Evolutionary conservation across 768 basidiomycete genomes (phyloP).

Genomic region (Calocybe indica): DNA sequence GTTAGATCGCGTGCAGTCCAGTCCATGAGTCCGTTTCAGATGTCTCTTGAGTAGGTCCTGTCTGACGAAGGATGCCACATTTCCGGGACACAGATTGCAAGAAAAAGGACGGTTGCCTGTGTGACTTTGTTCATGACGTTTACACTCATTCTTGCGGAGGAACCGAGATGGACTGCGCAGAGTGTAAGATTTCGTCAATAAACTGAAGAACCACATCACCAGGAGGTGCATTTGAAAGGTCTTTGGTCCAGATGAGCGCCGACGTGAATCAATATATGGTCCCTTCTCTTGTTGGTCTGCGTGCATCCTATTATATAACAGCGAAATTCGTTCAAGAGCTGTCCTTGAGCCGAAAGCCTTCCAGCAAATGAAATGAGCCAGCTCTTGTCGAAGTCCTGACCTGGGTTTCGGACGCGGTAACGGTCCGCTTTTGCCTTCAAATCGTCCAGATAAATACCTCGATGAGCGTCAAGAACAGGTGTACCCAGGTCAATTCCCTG

Average conservation of each 20-base stretch:
- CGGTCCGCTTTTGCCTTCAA: constrained; percentile 50
- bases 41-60: constrained; percentile 68
- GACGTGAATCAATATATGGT: constrained; percentile 71
- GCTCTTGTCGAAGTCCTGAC: constrained; percentile 51
- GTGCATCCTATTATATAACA: constrained; percentile 64
- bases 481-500: constrained; percentile 31
- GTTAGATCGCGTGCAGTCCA: too few species aligned
- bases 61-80: constrained; percentile 51
- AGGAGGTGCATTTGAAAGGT: constrained; percentile 57
- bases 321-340: constrained; percentile 53
- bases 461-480: constrained; percentile 60
- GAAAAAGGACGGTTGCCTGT: constrained; percentile 51
- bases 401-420: constrained; percentile 48
- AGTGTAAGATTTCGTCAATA: constrained; percentile 1
- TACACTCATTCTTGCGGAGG: constrained; percentile 72
- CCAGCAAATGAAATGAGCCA: constrained; percentile 70
- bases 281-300: constrained; percentile 65
- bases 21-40: constrained; percentile 48
- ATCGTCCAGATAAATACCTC: constrained; percentile 49
- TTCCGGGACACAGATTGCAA: constrained; percentile 46
- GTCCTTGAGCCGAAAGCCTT: constrained; percentile 51
- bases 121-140: constrained; percentile 67
- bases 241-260: constrained; percentile 68
- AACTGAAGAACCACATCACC: constrained; percentile 35
- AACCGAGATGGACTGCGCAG: constrained; percentile 51